Percentiles rank a stretch among this genome's conserved stretches.
These are phyloP conservation scores for Anastatica hierochuntica DNA, from an alignment of 345 rosid species.

Conservation along the genomic window DNA sequence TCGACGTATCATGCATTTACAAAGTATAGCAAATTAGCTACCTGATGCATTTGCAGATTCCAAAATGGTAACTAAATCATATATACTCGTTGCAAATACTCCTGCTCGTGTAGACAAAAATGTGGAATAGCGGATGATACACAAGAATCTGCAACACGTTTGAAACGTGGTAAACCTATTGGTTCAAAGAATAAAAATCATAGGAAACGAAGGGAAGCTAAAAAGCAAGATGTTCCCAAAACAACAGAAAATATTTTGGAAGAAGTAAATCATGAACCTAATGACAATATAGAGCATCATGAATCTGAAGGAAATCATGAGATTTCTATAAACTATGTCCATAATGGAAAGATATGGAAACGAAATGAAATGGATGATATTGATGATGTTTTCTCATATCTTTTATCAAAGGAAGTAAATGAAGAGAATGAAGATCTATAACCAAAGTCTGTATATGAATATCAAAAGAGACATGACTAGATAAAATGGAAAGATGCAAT, in stretches of 20 bases:
- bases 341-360: background rate
- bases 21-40: background rate
- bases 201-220: background rate
- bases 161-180: background rate
- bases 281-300: no score
- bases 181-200: background rate
- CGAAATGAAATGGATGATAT: background rate
- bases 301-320: background rate
- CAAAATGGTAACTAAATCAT: background rate
- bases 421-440: no score
- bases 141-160: background rate
- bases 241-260: background rate
- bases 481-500: background rate
- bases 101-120: background rate
- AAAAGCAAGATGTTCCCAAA: background rate
- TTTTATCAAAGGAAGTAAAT: no score
- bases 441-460: background rate
- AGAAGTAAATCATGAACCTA: background rate
- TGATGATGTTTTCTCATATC: background rate
- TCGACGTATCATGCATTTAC: background rate
- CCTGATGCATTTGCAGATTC: background rate
- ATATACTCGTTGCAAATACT: background rate
- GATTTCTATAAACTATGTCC: background rate
- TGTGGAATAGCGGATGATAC: background rate
- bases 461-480: background rate